These are phyloP conservation scores for Diaporthe caulivora DNA, from an alignment of 2,329 filamentous ascomycete genomes.

Conservation along the genomic window DNA sequence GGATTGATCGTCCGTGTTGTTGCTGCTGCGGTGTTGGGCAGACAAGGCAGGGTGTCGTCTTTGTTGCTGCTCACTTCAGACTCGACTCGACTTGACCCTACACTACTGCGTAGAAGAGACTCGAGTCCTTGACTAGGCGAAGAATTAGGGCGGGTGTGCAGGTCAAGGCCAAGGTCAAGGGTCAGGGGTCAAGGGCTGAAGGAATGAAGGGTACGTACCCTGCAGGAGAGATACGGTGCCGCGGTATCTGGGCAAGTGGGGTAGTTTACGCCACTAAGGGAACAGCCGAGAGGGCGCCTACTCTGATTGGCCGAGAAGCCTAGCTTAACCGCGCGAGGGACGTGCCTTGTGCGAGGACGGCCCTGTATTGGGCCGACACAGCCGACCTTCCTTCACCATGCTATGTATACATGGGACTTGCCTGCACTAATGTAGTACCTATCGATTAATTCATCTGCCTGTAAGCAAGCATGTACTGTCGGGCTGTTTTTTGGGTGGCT, in stretches of 20 bases:
- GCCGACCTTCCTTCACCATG: constrained; percentile 11
- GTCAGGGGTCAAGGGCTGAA: not conserved
- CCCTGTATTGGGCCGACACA: constrained; percentile 28
- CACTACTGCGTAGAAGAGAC: no score
- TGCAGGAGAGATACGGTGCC: not conserved
- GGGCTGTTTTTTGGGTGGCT: not conserved
- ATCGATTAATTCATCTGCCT: not conserved
- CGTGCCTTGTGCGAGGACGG: not conserved
- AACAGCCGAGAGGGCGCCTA: not conserved
- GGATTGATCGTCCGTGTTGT: not conserved
- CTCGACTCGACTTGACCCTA: not conserved
- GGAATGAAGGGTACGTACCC: not conserved
- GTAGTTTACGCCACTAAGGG: constrained; percentile 20
- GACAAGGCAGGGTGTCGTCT: not conserved
- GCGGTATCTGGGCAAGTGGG: constrained; percentile 25
- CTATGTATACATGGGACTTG: no score
- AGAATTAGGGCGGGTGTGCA: not conserved
- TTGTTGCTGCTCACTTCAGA: not conserved
- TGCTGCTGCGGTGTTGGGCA: no score
- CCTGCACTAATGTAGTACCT: not conserved
- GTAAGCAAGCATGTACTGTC: not conserved
- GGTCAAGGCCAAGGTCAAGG: not conserved
- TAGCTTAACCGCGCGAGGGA: constrained; percentile 23
- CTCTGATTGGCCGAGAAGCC: not conserved
- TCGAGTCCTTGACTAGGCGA: no score